Base-by-base conservation (phyloP, 2,329 filamentous ascomycete species). In the Colletotrichum cordylinicola region DNA sequence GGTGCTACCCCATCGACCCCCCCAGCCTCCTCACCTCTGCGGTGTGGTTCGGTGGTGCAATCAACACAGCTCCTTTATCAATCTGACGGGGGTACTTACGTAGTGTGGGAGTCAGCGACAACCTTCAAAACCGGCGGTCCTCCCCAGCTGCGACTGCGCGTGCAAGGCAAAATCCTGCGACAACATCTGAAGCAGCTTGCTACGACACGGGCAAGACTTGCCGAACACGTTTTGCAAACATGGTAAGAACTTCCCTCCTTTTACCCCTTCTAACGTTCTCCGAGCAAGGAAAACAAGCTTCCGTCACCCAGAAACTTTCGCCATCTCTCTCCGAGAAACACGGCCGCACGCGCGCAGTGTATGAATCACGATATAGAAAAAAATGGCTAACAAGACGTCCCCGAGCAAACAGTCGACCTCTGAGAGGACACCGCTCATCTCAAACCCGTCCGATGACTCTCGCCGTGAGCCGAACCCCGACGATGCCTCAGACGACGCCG, bases 351-450 rank as follows among this genome's bases (percentile, higher is more conserved):
- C 43, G n/a, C 43, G 43, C 43, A 52, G 43, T 29, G 24, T 43
- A 39, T 58, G 52, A 67, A 52, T 16, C 37, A 52, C 24, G 29
- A 39, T 52, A 48, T 7, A 55, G 37, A 16, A 7, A 8, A 65
- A 58, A 18, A 76, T 76, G 72, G 65, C 73, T 76, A 66, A 76
- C 31, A 62, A 29, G 9, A 33, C 62, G 35, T 33, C 15, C 37
- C 18, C 67, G 58, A 68, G 52, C 90, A 93, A 80, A 15, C 76
- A 87, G 84, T 77, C 83, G n/a, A 52, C 43, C 68, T 85, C 86
- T 74, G 86, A 87, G 79, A 82, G 83, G 74, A 86, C 84, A 65
- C 88, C 88, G 73, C 86, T 89, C 77, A 83, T 89, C 67, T 78
- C 83, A 72, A 77, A 80, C 80, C 81, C 81, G 76, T 35, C 37